Evolutionary conservation across 2,329 filamentous ascomycete species (phyloP).

Genomic region (Elsinoe fawcettii): DNA sequence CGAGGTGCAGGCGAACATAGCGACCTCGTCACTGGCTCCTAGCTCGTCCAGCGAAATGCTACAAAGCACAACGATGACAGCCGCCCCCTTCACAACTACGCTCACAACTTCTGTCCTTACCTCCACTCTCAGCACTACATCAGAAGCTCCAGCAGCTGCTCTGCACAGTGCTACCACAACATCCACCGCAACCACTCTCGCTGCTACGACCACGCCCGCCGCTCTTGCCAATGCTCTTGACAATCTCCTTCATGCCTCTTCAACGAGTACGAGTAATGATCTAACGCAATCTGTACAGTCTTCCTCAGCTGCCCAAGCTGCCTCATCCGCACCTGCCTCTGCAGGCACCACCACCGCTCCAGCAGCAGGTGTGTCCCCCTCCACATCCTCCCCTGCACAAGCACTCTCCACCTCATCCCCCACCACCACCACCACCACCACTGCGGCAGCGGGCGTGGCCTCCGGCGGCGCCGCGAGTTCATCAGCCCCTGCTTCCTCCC

Average conservation of each 20-base stretch:
- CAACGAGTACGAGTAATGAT: conserved; percentile 5
- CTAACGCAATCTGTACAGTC: not conserved
- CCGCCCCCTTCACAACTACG: not conserved
- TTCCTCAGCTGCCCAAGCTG: not conserved
- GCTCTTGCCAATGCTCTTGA: not conserved
- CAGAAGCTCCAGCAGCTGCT: not conserved
- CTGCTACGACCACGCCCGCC: not conserved
- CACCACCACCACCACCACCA: not conserved
- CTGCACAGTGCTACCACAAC: not conserved
- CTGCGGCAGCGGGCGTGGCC: not conserved
- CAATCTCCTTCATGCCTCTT: not conserved
- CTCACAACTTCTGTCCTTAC: not conserved
- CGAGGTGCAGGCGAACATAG: no score
- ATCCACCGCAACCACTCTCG: not conserved
- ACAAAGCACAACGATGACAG: not conserved
- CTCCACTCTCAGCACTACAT: not conserved
- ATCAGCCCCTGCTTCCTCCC: not conserved
- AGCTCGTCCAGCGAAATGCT: not conserved
- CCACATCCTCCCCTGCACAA: not conserved
- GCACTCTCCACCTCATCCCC: not conserved
- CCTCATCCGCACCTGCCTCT: not conserved
- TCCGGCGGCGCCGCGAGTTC: not conserved
- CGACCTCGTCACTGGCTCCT: not conserved
- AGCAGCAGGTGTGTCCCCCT: not conserved
- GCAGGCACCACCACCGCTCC: not conserved